A percentile compares a stretch with the other conserved stretches of the same genome.
Evolutionary conservation across 1,284 basidiomycete species (phyloP).

Genomic region (Wallemia hederae): DNA sequence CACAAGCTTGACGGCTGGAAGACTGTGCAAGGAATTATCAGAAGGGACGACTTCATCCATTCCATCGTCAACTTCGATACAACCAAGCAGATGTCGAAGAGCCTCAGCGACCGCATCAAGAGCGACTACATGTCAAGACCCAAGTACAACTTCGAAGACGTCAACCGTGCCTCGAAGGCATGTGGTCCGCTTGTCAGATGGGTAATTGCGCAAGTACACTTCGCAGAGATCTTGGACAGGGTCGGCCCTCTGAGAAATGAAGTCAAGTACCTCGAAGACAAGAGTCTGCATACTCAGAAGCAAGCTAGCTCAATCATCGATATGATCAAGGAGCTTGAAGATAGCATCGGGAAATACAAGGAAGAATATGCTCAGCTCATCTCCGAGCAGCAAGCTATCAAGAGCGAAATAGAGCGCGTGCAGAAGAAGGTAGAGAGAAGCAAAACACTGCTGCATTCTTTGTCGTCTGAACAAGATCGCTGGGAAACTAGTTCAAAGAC

Average conservation of each 20-base stretch:
- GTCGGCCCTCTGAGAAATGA: slow-evolving; percentile 90
- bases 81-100: slow-evolving; percentile 58
- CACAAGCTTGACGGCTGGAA: slow-evolving; percentile 95
- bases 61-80: slow-evolving; percentile 96
- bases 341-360: slow-evolving; percentile 80
- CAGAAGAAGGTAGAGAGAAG: slow-evolving; percentile 90
- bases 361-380: slow-evolving; percentile 92
- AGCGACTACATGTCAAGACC: slow-evolving; percentile 72
- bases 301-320: slow-evolving; percentile 66
- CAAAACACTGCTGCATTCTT: slow-evolving; percentile 74
- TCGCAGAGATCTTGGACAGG: slow-evolving; percentile 91
- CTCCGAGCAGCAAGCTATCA: slow-evolving; percentile 90
- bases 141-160: slow-evolving; percentile 79
- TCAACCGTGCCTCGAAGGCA: slow-evolving; percentile 83
- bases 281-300: slow-evolving; percentile 74
- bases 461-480: slow-evolving; percentile 76
- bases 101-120: slow-evolving; percentile 72
- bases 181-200: slow-evolving; percentile 96
- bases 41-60: slow-evolving; percentile 89
- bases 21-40: slow-evolving; percentile 81
- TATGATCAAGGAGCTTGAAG: slow-evolving; percentile 76
- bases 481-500: slow-evolving; percentile 90
- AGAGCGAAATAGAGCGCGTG: slow-evolving; percentile 89
- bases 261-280: slow-evolving; percentile 67
- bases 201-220: slow-evolving; percentile 88